Evolutionary conservation across 2,329 filamentous ascomycete species (phyloP).

Genomic region (Gnomoniopsis sp.): DNA sequence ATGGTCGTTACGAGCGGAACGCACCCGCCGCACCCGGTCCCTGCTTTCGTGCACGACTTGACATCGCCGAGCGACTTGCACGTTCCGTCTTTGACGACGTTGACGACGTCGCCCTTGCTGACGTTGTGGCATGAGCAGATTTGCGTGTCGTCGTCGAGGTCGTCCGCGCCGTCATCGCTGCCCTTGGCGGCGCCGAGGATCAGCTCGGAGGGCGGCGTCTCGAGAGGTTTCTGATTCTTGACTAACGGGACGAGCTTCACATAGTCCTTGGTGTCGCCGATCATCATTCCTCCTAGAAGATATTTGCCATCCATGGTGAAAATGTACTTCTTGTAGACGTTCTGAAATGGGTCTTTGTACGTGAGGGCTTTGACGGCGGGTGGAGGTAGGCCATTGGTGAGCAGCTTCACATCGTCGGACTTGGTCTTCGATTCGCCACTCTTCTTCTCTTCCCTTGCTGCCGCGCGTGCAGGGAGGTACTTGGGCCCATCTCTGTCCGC

Average conservation of each 20-base stretch:
- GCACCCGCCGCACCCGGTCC: conserved; percentile 86
- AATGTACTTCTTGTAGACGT: conserved; percentile 91
- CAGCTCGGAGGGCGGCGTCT: conserved; percentile 75
- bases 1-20: conserved; percentile 85
- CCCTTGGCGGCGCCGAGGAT: conserved; percentile 75
- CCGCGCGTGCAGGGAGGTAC: conserved; percentile 56
- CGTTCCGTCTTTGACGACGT: conserved; percentile 68
- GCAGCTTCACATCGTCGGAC: conserved; percentile 36
- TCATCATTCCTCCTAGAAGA: conserved; percentile 94
- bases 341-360: conserved; percentile 83
- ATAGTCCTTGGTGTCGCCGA: conserved; percentile 87
- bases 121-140: conserved; percentile 95
- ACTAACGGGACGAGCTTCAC: conserved; percentile 85
- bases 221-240: conserved; percentile 75
- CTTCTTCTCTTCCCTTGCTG: conserved; percentile 38
- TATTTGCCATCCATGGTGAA: conserved; percentile 90
- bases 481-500: conserved; percentile 81
- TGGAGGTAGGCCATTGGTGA: conserved; percentile 52
- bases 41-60: conserved; percentile 88
- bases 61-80: conserved; percentile 81
- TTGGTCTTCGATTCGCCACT: conserved; percentile 36
- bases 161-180: conserved; percentile 70
- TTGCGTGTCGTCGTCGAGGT: conserved; percentile 80
- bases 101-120: conserved; percentile 75
- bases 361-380: conserved; percentile 76